Percentiles rank a stretch among this genome's conserved stretches.
phyloP scores from a whole-genome alignment of 495 filamentous ascomycete species.

The Lichina pygmaea region DNA sequence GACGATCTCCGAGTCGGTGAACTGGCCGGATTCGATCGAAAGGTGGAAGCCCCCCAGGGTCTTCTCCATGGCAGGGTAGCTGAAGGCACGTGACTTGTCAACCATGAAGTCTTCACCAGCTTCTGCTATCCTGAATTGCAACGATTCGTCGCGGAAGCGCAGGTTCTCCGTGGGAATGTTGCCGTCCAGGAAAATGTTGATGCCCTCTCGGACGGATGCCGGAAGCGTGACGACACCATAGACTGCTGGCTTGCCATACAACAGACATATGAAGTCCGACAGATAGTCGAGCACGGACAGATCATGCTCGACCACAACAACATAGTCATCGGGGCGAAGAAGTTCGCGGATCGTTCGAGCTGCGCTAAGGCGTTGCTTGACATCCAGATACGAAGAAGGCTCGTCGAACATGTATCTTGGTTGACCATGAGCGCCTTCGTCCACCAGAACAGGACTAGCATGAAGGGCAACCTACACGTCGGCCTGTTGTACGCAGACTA shows the following conservation, averaged over 20 bases:
- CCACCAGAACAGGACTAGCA: background rate
- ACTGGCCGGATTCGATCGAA: constrained; percentile 49
- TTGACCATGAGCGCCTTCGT: background rate
- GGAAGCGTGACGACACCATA: constrained; percentile 98
- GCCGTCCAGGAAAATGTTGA: constrained; percentile 98
- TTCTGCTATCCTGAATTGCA: constrained; percentile 89
- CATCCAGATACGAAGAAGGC: constrained; percentile 93
- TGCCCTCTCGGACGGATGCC: constrained; percentile 88
- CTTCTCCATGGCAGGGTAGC: constrained; percentile 79
- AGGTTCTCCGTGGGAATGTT: constrained; percentile 96
- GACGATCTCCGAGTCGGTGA: constrained; percentile 93
- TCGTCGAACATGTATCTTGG: constrained; percentile 94
- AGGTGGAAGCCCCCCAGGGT: constrained; percentile 78
- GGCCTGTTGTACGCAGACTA: constrained; percentile 83
- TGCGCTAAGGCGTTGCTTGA: constrained; percentile 87
- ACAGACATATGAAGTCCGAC: constrained; percentile 90
- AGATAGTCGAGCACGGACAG: constrained; percentile 93
- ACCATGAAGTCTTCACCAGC: constrained; percentile 70
- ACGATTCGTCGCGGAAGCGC: constrained; percentile 87
- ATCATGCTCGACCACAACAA: constrained; percentile 98
- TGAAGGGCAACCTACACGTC: constrained; percentile 41
- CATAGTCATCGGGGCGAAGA: constrained; percentile 68
- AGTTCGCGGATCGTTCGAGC: constrained; percentile 77
- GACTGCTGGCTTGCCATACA: constrained; percentile 82
- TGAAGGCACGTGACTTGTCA: constrained; percentile 64